phyloP scores from a whole-genome alignment of 2,329 filamentous ascomycete genomes.

The Sporothrix mexicana region DNA sequence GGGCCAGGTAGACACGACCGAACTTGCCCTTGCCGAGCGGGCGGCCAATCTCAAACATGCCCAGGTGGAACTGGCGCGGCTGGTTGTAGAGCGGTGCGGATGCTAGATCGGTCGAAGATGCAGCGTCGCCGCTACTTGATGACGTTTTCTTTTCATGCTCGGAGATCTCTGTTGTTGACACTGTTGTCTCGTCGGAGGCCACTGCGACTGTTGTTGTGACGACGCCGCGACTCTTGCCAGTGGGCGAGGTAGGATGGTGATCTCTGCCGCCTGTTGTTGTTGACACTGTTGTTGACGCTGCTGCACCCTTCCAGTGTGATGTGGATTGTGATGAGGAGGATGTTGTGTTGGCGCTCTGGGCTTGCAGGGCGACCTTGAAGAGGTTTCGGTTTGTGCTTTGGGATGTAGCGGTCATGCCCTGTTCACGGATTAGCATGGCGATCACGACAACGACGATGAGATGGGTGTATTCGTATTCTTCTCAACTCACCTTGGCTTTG shows the following conservation, averaged over 20 bases:
- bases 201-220: constrained; percentile 37
- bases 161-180: constrained; percentile 3
- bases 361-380: constrained; percentile 83
- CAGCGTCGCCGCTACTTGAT: not conserved
- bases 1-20: constrained; percentile 82
- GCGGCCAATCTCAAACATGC: constrained; percentile 93
- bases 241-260: constrained; percentile 50
- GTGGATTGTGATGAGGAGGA: constrained; percentile 62
- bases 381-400: constrained; percentile 71
- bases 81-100: constrained; percentile 37
- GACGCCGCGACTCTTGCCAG: constrained; percentile 25
- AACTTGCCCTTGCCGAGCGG: constrained; percentile 88
- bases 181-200: constrained; percentile 3
- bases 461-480: not conserved
- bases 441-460: not conserved
- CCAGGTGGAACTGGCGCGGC: constrained; percentile 77
- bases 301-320: constrained; percentile 17
- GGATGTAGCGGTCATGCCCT: constrained; percentile 47
- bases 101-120: not conserved
- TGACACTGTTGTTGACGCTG: constrained; percentile 66
- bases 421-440: not conserved
- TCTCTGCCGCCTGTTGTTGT: constrained; percentile 48
- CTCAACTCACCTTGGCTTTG: constrained; percentile 74
- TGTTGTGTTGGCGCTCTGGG: constrained; percentile 71
- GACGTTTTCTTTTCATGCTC: constrained; percentile 20